Percentiles rank a stretch among this genome's conserved stretches.
Evolutionary conservation across 768 basidiomycete genomes (phyloP).

Genomic region (Lactifluus echinatus): DNA sequence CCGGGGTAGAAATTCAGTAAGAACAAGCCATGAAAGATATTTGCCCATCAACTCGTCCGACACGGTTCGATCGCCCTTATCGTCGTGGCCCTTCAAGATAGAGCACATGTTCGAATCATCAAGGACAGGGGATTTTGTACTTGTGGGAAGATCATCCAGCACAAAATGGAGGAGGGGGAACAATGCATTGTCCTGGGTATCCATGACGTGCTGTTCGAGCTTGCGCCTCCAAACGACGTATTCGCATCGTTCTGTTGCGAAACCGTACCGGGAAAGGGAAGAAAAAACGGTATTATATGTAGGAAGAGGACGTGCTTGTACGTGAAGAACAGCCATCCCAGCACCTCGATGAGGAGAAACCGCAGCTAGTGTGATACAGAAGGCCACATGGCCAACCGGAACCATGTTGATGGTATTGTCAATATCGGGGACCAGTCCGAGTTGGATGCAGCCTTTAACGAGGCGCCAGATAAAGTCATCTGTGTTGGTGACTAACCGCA

Average conservation of each 20-base stretch:
- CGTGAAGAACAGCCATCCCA: slow-evolving; percentile 59
- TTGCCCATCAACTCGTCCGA: slow-evolving; percentile 68
- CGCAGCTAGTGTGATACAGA: slow-evolving; percentile 66
- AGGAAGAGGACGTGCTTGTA: slow-evolving; percentile 78
- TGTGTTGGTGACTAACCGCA: slow-evolving; percentile 79
- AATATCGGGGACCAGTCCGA: slow-evolving; percentile 94
- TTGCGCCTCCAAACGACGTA: slow-evolving; percentile 88
- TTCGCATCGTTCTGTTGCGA: slow-evolving; percentile 66
- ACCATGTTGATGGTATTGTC: slow-evolving; percentile 99
- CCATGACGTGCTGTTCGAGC: slow-evolving; percentile 93
- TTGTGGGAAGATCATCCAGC: slow-evolving; percentile 92
- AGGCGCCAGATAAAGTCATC: slow-evolving; percentile 97
- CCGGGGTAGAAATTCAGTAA: slow-evolving; percentile 67
- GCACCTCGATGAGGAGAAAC: slow-evolving; percentile 41
- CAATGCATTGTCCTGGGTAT: slow-evolving; percentile 90
- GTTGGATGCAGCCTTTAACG: slow-evolving; percentile 96
- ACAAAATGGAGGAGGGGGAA: slow-evolving; percentile 98
- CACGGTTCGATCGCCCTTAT: slow-evolving; percentile 45
- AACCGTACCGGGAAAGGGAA: slow-evolving; percentile 72
- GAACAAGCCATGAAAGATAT: slow-evolving; percentile 89
- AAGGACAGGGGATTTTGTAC: slow-evolving; percentile 86
- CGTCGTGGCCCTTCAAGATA: slow-evolving; percentile 39
- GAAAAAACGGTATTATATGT: slow-evolving; percentile 85
- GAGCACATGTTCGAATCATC: slow-evolving; percentile 78
- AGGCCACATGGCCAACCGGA: slow-evolving; percentile 93